These are phyloP conservation scores for Closterium sp. DNA, from an alignment of 139 green algal species.

Conservation along the genomic window DNA sequence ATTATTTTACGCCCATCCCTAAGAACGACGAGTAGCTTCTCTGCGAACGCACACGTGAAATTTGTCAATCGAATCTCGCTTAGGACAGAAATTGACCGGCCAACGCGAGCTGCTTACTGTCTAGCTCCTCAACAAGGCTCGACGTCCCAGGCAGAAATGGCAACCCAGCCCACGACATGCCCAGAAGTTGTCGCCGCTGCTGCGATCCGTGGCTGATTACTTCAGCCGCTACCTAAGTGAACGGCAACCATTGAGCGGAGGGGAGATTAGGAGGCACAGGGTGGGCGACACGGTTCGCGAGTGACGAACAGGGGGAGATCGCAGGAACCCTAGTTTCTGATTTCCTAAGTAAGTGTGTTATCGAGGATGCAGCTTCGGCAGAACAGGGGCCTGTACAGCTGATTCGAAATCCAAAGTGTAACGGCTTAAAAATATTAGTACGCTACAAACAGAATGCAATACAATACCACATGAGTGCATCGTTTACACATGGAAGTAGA, in stretches of 20 bases:
- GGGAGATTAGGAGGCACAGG: background rate
- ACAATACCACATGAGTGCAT: too few species aligned
- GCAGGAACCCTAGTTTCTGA: background rate
- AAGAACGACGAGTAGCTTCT: conserved; percentile 69
- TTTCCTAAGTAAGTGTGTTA: background rate
- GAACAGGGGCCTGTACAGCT: too few species aligned
- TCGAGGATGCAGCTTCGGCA: background rate
- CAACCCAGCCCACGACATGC: background rate
- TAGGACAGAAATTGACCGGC: background rate
- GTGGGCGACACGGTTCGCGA: background rate
- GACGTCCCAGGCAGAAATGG: conserved; percentile 39
- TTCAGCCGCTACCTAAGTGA: background rate
- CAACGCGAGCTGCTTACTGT: conserved; percentile 40
- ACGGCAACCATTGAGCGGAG: background rate
- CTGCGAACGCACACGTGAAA: conserved; percentile 31
- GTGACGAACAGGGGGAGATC: background rate
- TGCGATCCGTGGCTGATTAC: background rate
- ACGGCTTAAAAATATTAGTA: too few species aligned
- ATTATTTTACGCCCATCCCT: conserved; percentile 73
- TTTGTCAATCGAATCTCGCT: background rate
- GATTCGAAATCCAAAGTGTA: too few species aligned
- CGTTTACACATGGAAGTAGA: too few species aligned
- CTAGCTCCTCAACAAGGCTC: conserved; percentile 43
- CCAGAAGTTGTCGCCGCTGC: background rate
- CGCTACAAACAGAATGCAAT: too few species aligned